Evolutionary conservation across 169 alveolate genomes (phyloP).

Genomic region (Neospora caninum): DNA sequence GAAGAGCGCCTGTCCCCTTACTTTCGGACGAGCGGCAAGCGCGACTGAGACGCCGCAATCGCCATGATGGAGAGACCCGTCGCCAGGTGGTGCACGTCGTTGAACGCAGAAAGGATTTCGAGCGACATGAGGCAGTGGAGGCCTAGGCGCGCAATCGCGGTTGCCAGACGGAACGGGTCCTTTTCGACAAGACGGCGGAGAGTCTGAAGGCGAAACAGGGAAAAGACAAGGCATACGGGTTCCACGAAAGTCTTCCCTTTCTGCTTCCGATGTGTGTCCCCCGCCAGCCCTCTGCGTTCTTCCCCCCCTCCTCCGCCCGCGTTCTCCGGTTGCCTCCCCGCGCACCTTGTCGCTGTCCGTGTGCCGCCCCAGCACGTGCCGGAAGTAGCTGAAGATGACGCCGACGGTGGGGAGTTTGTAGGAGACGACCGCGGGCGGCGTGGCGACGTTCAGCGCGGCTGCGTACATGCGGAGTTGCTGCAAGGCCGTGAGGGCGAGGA

Average conservation of each 20-base stretch:
- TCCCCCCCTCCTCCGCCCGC: neutral
- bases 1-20: conserved; percentile 4
- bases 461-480: conserved; percentile 79
- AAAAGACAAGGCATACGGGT: neutral
- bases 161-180: conserved; percentile 61
- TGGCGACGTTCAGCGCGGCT: conserved; percentile 72
- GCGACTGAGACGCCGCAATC: conserved; percentile 48
- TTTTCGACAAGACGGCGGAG: neutral
- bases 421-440: conserved; percentile 67
- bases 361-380: neutral
- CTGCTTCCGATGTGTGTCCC: neutral
- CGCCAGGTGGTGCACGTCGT: conserved; percentile 44
- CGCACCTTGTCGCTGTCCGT: conserved; percentile 19
- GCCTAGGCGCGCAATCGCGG: conserved; percentile 51
- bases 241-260: neutral
- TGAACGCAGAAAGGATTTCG: conserved; percentile 44
- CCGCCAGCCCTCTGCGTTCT: neutral
- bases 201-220: neutral
- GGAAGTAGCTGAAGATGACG: conserved; percentile 17
- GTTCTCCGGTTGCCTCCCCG: neutral
- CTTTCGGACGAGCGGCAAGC: conserved; percentile 38
- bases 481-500: conserved; percentile 70
- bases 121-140: conserved; percentile 40
- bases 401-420: neutral
- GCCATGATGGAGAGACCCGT: conserved; percentile 58